A percentile compares a stretch with the other conserved stretches of the same genome.
Evolutionary conservation across 2,329 filamentous ascomycete genomes (phyloP).

Genomic region (Myriosclerotinia scirpicola): DNA sequence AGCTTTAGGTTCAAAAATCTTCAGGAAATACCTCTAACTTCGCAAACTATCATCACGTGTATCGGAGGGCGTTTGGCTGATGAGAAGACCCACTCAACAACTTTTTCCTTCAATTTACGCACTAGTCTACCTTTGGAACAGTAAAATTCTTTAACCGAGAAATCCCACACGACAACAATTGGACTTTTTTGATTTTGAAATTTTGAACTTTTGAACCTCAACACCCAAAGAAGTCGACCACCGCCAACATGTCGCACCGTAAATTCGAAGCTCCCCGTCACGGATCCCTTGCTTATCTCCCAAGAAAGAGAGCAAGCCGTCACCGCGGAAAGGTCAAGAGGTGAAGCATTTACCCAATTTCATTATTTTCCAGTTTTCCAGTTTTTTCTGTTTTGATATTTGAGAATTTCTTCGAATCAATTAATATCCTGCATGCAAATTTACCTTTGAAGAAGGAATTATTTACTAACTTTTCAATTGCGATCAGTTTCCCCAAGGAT

Average conservation of each 20-base stretch:
- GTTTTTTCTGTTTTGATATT: slow-evolving; percentile 27
- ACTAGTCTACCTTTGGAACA: not conserved
- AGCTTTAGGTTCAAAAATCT: no score
- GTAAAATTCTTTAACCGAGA: slow-evolving; percentile 16
- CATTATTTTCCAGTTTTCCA: not conserved
- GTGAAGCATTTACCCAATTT: slow-evolving; percentile 55
- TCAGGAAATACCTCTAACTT: no score
- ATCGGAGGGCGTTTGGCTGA: not conserved
- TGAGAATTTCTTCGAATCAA: not conserved
- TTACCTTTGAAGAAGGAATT: not conserved
- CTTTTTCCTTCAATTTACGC: not conserved
- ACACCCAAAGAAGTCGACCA: slow-evolving; percentile 24
- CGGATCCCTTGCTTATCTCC: slow-evolving; percentile 86
- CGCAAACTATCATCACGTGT: slow-evolving; percentile 5
- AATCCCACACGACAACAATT: slow-evolving; percentile 22
- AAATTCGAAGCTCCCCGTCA: slow-evolving; percentile 73
- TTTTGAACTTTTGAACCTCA: slow-evolving; percentile 25
- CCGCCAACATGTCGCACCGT: slow-evolving; percentile 34
- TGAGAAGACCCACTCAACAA: not conserved
- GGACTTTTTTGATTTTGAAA: slow-evolving; percentile 16
- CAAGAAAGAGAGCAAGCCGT: slow-evolving; percentile 87
- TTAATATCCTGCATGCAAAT: not conserved
- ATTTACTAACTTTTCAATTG: slow-evolving; percentile 19
- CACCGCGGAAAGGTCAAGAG: slow-evolving; percentile 98
- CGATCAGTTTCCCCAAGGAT: slow-evolving; percentile 90